phyloP scores from a whole-genome alignment of 2,329 filamentous ascomycete species.

The Ascochyta pisi region DNA sequence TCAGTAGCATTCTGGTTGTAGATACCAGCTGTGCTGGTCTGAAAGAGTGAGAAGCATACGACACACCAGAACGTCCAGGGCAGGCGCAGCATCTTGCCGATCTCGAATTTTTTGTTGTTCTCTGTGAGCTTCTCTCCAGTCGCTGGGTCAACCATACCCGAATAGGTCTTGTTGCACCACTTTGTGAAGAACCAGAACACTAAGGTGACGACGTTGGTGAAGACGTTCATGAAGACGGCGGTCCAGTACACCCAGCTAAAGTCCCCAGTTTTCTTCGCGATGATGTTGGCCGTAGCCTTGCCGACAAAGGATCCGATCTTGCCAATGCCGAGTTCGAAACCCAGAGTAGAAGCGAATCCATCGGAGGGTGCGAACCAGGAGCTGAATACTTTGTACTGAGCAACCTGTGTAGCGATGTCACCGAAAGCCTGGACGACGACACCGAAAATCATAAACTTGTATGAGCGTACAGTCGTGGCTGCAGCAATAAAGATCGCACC shows the following conservation, averaged over 20 bases:
- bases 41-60: constrained; percentile 63
- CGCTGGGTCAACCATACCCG: constrained; percentile 59
- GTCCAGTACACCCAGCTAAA: constrained; percentile 70
- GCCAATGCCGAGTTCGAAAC: constrained; percentile 65
- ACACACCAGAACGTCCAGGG: constrained; percentile 68
- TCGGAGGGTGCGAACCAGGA: constrained; percentile 69
- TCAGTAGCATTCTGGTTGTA: constrained; percentile 67
- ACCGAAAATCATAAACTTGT: constrained; percentile 67
- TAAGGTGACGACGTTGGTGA: constrained; percentile 63
- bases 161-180: constrained; percentile 58
- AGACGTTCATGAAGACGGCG: constrained; percentile 68
- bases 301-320: constrained; percentile 69
- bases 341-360: constrained; percentile 68
- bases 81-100: constrained; percentile 62
- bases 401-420: constrained; percentile 69
- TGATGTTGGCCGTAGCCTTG: constrained; percentile 66
- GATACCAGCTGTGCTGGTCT: constrained; percentile 63
- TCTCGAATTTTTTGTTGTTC: constrained; percentile 64
- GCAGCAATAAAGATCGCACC: constrained; percentile 67
- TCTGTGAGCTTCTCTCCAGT: constrained; percentile 67
- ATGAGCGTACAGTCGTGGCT: constrained; percentile 63
- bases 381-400: constrained; percentile 70
- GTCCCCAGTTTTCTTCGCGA: constrained; percentile 63
- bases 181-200: constrained; percentile 64
- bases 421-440: constrained; percentile 63